Evolutionary conservation across 164 flowering plant genomes (phyloP), one percentile per base, ranked within the genome.

Genomic region (Magnolia changhungtana): DNA sequence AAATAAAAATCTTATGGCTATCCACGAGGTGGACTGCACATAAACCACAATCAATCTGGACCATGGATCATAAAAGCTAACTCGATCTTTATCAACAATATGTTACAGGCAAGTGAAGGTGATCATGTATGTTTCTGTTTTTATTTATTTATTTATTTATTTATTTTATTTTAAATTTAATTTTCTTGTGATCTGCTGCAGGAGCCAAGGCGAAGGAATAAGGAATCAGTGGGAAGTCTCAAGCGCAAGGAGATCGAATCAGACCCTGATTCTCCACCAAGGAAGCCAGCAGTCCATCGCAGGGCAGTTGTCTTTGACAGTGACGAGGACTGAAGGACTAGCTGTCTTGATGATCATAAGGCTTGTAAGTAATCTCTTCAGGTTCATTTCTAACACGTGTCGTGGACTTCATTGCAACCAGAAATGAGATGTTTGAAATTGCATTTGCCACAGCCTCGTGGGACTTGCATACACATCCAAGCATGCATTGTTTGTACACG

Each of bases 201-300:
- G 98, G 97, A 88, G 80, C 91, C 89, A 9, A 86, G 76, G 85
- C 91, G 77, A 13, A 88, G 78, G 78, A 86, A 69, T 23, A 85
- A 77, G 81, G 89, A 83, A 24, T 83, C 78, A 27, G 84, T 85
- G 69, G 74, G 89, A 29, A 49, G 88, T 76, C 79, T 69, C 76
- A 95, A 92, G 84, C 89, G 91, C 75, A 89, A 89, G 78, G 93
- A 80, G 67, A 84, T 90, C 11, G 98, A 92, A 76, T 92, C 98
- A 7, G 98, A 95, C 72, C 92, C 87, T 82, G 98, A 95, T 4
- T 90, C 94, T 77, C 93, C 96, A 66, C 97, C 90, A 3, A 81
- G 90, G 79, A 95, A 90, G 86, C 63, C 79, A 63, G 67, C 88
- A 68, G 31, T 86, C 31, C 94, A 88, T 77, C 94, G 97, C n/a